Evolutionary conservation across 1,139 yeast genomes (phyloP), one percentile per base, ranked within the genome.

Genomic region (Magnusiomyces ingens): DNA sequence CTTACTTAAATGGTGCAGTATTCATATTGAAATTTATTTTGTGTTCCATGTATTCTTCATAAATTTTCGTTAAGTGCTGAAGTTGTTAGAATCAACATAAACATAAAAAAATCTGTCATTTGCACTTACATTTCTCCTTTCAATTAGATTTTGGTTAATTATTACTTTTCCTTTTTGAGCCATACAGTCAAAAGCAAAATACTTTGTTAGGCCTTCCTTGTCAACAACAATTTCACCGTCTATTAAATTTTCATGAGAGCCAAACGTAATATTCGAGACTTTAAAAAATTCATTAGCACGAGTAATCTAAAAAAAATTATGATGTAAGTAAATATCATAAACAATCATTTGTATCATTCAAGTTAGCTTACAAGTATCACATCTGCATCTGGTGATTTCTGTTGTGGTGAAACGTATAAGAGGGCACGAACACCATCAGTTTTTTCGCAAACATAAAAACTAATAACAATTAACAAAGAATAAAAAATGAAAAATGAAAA

Each of bases 361-460:
- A 26, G 8, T 26, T 26, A 26, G 32, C 19, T 43, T 22, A 43
- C 22, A 15, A 43, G 19, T 18, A n/a, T 43, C 29, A 18, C 29
- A n/a, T n/a, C 32, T 5, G 32, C 32, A 26, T 26, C 8, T 26
- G 4, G 32, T 26, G 32, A 26, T 8, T 26, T 38, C 8, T 5
- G 19, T 17, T 41, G 76, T 64, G 47, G 26, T 29, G 5, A 47
- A n/a, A 12, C 44, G 8, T 26, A 26, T 26, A 26, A 26, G 8
- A 26, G 32, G 8, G 32, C 32, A 26, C 99, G 75, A 52, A 93
- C 73, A 0, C 99, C 99, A 69, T 94, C 99, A 0, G 95, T 82
- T 67, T 94, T 94, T 65, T 94, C 99, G 71, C 99, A 93, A 0
- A 93, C 99, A 63, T 82, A 85, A 66, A 90, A 93, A 63, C 62